Evolutionary conservation across 1,284 basidiomycete species (phyloP).

Genomic region (Mycosarcoma mackinlayi): DNA sequence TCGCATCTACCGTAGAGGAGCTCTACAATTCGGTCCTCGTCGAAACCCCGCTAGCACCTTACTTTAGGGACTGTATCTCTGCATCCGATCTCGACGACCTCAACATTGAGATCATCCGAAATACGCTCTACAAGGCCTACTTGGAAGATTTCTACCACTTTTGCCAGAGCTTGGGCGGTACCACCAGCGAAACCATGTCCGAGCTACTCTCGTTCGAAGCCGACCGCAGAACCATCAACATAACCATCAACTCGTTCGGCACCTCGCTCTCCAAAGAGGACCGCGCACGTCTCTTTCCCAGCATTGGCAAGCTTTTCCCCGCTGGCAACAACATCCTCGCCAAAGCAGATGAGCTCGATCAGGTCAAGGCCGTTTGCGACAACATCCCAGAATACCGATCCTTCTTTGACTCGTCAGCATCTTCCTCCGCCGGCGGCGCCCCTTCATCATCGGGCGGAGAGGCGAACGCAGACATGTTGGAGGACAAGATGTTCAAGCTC

Average conservation of each 20-base stretch:
- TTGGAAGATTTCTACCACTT: constrained; percentile 96
- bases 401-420: constrained; percentile 77
- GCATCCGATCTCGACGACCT: constrained; percentile 97
- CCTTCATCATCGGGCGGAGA: constrained; percentile 64
- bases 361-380: constrained; percentile 89
- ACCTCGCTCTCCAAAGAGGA: constrained; percentile 95
- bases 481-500: constrained; percentile 94
- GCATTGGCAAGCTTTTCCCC: constrained; percentile 91
- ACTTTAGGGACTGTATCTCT: constrained; percentile 94
- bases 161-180: constrained; percentile 79
- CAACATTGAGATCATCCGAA: constrained; percentile 99
- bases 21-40: constrained; percentile 96
- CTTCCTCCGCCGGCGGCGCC: constrained; percentile 5
- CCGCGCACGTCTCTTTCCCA: constrained; percentile 93
- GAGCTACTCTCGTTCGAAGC: constrained; percentile 95
- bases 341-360: constrained; percentile 93
- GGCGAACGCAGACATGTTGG: constrained; percentile 74
- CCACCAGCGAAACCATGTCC: constrained; percentile 53
- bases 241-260: constrained; percentile 98
- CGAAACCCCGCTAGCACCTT: constrained; percentile 95
- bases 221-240: constrained; percentile 95
- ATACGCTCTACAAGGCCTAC: constrained; percentile 99
- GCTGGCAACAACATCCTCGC: constrained; percentile 95
- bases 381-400: constrained; percentile 86
- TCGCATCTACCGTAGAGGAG: constrained; percentile 99